phyloP scores from a whole-genome alignment of 176 grass and related monocot species.

The Triticum dicoccoides region DNA sequence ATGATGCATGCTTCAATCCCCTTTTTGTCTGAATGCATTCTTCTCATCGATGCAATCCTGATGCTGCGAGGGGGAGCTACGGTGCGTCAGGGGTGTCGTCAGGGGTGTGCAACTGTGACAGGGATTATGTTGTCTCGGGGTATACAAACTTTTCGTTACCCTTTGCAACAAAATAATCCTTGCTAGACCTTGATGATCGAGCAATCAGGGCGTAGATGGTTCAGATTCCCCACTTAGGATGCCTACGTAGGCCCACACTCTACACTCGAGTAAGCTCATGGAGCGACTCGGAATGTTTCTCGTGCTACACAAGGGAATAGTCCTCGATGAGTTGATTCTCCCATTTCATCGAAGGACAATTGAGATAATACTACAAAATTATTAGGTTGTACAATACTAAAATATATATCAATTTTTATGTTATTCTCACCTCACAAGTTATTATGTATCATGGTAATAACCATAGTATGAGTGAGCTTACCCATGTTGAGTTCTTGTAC shows the following conservation, averaged over 20 bases:
- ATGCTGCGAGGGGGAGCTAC: no score
- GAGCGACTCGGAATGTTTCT: not conserved
- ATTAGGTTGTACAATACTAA: not conserved
- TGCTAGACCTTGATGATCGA: no score
- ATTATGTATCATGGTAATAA: conserved; percentile 7
- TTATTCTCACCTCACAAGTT: not conserved
- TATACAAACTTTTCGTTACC: no score
- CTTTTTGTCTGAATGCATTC: no score
- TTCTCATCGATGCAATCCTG: no score
- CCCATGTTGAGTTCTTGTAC: conserved; percentile 58
- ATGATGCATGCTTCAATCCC: no score
- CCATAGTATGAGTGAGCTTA: conserved; percentile 38
- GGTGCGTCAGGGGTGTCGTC: no score
- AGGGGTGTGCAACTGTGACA: no score
- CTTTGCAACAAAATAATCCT: no score
- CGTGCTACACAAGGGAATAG: not conserved
- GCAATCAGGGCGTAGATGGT: no score
- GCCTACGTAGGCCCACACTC: not conserved
- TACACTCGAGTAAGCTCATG: not conserved
- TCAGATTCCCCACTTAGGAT: no score
- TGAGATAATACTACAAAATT: not conserved
- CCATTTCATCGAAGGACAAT: not conserved
- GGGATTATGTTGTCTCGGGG: no score
- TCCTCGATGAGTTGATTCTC: not conserved
- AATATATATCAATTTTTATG: not conserved